Evolutionary conservation across 345 rosid genomes (phyloP).

Genomic region (Camelina laxa): DNA sequence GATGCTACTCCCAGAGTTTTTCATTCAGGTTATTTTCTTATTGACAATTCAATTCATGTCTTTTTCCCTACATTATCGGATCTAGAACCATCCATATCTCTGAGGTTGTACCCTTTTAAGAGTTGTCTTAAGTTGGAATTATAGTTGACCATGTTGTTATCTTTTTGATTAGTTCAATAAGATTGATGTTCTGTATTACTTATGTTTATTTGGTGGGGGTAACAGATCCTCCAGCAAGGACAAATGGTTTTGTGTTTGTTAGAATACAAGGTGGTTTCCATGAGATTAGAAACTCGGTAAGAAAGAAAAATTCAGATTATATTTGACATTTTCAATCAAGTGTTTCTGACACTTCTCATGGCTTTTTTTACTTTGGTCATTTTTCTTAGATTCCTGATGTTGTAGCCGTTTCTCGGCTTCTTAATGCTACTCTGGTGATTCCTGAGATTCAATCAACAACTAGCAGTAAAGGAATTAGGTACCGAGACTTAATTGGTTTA

Average conservation of each 20-base stretch:
- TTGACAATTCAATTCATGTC: neutral
- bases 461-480: constrained; percentile 99
- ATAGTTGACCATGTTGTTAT: neutral
- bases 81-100: constrained; percentile 5
- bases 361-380: constrained; percentile 10
- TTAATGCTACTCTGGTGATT: constrained; percentile 86
- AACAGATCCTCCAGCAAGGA: constrained; percentile 62
- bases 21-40: constrained; percentile 60
- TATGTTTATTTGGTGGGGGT: constrained; percentile 14
- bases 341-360: constrained; percentile 9
- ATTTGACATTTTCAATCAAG: constrained; percentile 4
- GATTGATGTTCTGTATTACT: neutral
- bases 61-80: constrained; percentile 16
- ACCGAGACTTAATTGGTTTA: neutral
- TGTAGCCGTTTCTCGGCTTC: constrained; percentile 84
- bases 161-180: neutral
- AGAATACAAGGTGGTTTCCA: constrained; percentile 98
- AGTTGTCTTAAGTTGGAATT: neutral
- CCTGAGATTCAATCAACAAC: constrained; percentile 99
- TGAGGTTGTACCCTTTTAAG: neutral
- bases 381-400: constrained; percentile 71
- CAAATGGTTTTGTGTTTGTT: constrained; percentile 84
- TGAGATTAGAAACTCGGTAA: constrained; percentile 95
- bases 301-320: constrained; percentile 23
- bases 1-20: constrained; percentile 83